Evolutionary conservation across 2,329 filamentous ascomycete species (phyloP), one percentile per base, ranked within the genome.

Genomic region (Corinectria fuckeliana): DNA sequence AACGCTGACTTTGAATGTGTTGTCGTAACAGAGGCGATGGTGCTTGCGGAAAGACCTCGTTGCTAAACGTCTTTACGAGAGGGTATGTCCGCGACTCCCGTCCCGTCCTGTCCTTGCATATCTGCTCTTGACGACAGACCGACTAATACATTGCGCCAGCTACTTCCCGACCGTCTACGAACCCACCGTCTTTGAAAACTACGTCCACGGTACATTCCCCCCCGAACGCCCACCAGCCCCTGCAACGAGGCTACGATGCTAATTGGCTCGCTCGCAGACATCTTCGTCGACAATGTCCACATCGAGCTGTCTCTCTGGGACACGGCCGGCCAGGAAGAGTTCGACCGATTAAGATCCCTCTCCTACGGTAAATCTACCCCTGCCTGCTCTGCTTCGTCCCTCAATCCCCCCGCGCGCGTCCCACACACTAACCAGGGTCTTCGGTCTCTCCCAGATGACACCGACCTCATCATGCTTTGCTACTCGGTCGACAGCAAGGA

Each of bases 91-190:
- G 5, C 11, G n/a, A 53, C 39, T 36, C 3, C 8, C 25, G 30
- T 10, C 63, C 47, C 28, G 10, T 16, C 21, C n/a, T n/a, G n/a
- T n/a, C n/a, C n/a, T n/a, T n/a, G n/a, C n/a, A n/a, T n/a, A n/a
- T n/a, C n/a, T n/a, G n/a, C n/a, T n/a, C n/a, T n/a, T n/a, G n/a
- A n/a, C n/a, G n/a, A n/a, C n/a, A n/a, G n/a, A n/a, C 30, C 18
- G 9, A 38, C 67, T 74, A 42, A 63, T 58, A 53, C 20, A 41
- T 52, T 59, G 50, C 25, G 18, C 38, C 70, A 94, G 92, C 65
- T 97, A 97, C 78, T 99, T 99, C 77, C 94, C 94, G 50, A 97
- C 94, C 58, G 94, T 98, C 73, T 98, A 98, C 81, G 93, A 98
- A 79, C 95, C 95, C 54, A 99, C 94, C 32, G 94, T 97, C 66